Conservation (phyloP, 2,329 filamentous ascomycete genomes). For the Chaetomium strumarium region DNA sequence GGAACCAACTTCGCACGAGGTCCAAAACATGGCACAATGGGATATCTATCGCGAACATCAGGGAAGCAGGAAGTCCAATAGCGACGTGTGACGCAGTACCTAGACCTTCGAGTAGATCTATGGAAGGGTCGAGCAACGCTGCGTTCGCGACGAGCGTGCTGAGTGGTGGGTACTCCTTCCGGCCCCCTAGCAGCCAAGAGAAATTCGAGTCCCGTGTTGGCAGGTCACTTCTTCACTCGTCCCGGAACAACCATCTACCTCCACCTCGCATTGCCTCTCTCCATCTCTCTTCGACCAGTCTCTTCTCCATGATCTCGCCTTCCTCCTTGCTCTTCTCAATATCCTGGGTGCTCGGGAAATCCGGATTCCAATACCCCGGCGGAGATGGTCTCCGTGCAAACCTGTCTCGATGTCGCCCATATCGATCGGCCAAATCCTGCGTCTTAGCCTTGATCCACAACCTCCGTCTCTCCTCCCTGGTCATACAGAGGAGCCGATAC, state of each 20-base stretch:
- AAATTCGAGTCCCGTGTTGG: not conserved
- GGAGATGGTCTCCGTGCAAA: constrained; percentile 68
- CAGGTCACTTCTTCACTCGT: constrained; percentile 52
- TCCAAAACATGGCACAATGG: too few relatives aligned
- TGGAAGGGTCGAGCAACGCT: not conserved
- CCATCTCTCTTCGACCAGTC: constrained; percentile 66
- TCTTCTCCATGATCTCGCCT: constrained; percentile 56
- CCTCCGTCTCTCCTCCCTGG: constrained; percentile 54
- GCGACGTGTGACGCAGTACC: too few relatives aligned
- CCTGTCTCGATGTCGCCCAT: constrained; percentile 70
- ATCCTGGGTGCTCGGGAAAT: constrained; percentile 88
- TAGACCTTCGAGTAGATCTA: too few relatives aligned
- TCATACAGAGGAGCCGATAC: constrained; percentile 54
- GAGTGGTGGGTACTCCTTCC: not conserved
- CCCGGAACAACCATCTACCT: constrained; percentile 74
- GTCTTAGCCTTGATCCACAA: constrained; percentile 71
- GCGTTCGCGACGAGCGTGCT: not conserved
- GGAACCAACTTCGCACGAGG: too few relatives aligned
- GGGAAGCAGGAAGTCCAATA: too few relatives aligned
- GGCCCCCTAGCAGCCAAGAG: not conserved
- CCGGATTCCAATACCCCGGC: constrained; percentile 83
- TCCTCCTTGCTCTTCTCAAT: constrained; percentile 57
- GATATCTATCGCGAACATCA: too few relatives aligned
- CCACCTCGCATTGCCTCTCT: constrained; percentile 75
- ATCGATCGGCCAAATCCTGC: constrained; percentile 64